Evolutionary conservation across 306 rosid species (phyloP), one percentile per base, ranked within the genome.

Genomic region (Phaseolus lunatus): DNA sequence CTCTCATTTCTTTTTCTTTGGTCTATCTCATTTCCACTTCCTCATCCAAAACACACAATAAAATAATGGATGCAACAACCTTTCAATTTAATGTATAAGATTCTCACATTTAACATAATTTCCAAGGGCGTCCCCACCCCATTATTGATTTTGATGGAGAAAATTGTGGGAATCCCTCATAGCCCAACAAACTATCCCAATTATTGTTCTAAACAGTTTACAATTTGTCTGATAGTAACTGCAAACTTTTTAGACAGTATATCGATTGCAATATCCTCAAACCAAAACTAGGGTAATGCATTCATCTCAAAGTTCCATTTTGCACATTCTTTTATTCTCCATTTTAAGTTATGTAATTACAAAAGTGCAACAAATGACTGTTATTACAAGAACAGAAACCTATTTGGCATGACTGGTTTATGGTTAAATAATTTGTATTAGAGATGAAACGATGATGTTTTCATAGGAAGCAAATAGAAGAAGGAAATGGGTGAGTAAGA

Each of bases 71-170:
- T 16, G 45, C 18, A 44, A 15, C 3, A 56, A 56, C 9, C 41
- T 73, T 23, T 57, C 2, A 52, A 22, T 37, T 7, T 8, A 0
- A 1, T 37, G 41, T 37, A 37, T 8, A 7, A 37, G 41, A 37
- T 37, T 37, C 37, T 33, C 37, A 33, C 5, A 33, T 33, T 33
- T 33, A 5, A 33, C 8, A 33, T 69, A 3, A 18, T 29, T 31
- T 72, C 11, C 7, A 53, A 54, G 22, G 67, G 52, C 4, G 53
- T 37, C 49, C 14, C 47, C 56, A 74, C 78, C 33, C 57, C 27
- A 47, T 59, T 29, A 45, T 75, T 74, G 31, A 43, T 44, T 43
- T 6, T 24, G 53, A 37, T 35, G 9, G 67, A 43, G 31, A 65
- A 65, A 65, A 39, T 56, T 73, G 56, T 16, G 54, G 24, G 16